Evolutionary conservation across 805 yeast species (phyloP).

Genomic region (Yarrowia yakushimensis): DNA sequence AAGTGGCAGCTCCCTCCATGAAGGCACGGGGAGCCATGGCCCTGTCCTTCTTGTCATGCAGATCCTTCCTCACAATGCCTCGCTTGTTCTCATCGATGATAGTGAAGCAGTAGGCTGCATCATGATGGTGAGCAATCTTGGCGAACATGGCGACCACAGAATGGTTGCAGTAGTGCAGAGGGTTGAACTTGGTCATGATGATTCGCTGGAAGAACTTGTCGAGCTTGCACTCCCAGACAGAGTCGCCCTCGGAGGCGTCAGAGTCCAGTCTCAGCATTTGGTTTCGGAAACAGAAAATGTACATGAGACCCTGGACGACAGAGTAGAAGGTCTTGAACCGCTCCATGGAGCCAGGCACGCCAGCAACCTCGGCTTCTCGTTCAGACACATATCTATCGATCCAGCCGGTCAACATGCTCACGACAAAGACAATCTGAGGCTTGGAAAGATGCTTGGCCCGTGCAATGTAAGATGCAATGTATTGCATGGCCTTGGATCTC

Average conservation of each 20-base stretch:
- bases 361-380: slow-evolving; percentile 76
- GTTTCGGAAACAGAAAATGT: slow-evolving; percentile 88
- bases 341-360: slow-evolving; percentile 72
- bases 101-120: slow-evolving; percentile 88
- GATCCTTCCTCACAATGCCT: slow-evolving; percentile 44
- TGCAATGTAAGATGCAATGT: slow-evolving; percentile 84
- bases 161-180: slow-evolving; percentile 87
- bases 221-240: slow-evolving; percentile 69
- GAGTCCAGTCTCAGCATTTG: slow-evolving; percentile 47
- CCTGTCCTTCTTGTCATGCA: slow-evolving; percentile 22
- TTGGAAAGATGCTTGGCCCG: slow-evolving; percentile 71
- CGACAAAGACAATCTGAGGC: slow-evolving; percentile 73
- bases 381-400: slow-evolving; percentile 73
- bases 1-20: slow-evolving; percentile 28
- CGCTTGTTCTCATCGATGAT: slow-evolving; percentile 87
- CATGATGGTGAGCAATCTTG: slow-evolving; percentile 81
- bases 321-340: slow-evolving; percentile 86
- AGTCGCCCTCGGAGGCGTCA: slow-evolving; percentile 28
- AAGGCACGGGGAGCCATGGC: slow-evolving; percentile 31
- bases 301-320: slow-evolving; percentile 82
- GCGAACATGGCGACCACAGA: slow-evolving; percentile 94
- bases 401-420: slow-evolving; percentile 83
- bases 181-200: slow-evolving; percentile 85
- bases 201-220: slow-evolving; percentile 85
- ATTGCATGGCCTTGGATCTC: slow-evolving; percentile 86